Evolutionary conservation across 129 eudicot species (phyloP), one percentile per base, ranked within the genome.

Genomic region (Artemisia argyi): DNA sequence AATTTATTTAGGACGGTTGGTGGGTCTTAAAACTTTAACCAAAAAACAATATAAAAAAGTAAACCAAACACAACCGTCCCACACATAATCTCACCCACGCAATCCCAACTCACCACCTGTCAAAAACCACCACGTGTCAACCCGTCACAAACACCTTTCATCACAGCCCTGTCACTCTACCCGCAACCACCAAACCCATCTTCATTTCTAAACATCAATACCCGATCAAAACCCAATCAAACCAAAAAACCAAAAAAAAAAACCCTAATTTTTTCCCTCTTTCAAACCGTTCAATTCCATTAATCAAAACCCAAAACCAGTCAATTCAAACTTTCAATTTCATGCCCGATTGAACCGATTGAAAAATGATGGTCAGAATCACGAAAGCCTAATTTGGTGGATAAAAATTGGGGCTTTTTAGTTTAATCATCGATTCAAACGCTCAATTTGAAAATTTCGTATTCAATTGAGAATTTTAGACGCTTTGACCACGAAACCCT

Each of bases 151-250:
- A 15, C n/a, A 44, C 18, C 52, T 4, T 19, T 7, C 10, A 0
- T 56, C 61, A 56, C 22, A 56, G 61, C 12, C 11, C 1, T 7
- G 52, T 65, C 26, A 65, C 28, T 65, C 46, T 65, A 42, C 44
- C 28, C 28, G 16, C 17, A 42, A 14, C 8, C 5, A 51, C 16
- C 56, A 51, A 12, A 51, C 56, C n/a, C 56, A 11, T 0, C 56
- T 15, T 51, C 56, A 51, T 51, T 51, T 51, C 16, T 12, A 51
- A 11, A 51, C n/a, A 51, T 13, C 56, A 51, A 2, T 51, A 15
- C 56, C 56, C 72, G 53, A 61, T 54, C 73, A 13, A 76, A 77
- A 16, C 30, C 53, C 39, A 66, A 16, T 17, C 47, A 77, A 61
- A 18, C 64, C 65, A 50, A 77, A 62, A 39, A 5, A 39, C 5